Evolutionary conservation across 768 basidiomycete genomes (phyloP), one percentile per base, ranked within the genome.

Genomic region (Suillus paluster): DNA sequence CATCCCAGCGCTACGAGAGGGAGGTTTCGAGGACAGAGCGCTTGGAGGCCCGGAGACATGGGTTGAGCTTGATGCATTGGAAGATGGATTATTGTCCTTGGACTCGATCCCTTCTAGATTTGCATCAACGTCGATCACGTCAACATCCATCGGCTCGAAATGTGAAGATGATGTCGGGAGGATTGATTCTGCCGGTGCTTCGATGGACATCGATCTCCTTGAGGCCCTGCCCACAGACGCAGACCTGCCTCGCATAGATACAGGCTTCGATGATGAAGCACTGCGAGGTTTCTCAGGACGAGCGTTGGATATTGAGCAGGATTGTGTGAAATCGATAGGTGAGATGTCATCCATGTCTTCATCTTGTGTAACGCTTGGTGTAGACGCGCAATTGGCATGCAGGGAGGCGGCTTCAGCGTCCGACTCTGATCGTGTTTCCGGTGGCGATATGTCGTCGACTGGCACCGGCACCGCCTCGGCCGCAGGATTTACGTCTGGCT

Each of bases 61-160:
- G n/a, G 38, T 55, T 19, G 54, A 55, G 19, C 23, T 39, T 10
- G 54, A 55, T 19, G 17, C 25, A 12, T 19, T 39, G 15, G 54
- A 39, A 27, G 54, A 39, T 25, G 36, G 10, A 54, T 38, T 14
- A 36, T 25, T 55, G 23, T 41, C 38, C 17, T 19, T 55, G 17
- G 11, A 23, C 38, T 25, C 10, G 10, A 6, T 19, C 38, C 23
- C 38, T 6, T 27, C 38, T 27, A 17, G 23, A 38, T 25, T 19
- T 11, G 38, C 19, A 1, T 39, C 54, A 10, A 55, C 12, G 10
- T 55, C 54, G 17, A 54, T 54, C 19, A 55, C 36, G 39, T 74
- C 74, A n/a, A 73, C 61, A 30, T 76, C 70, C 71, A 75, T 76
- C 33, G 6, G 2, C 33, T 71, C 71, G 21, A 5, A 21, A 27